Evolutionary conservation across 73 alveolate genomes (phyloP), one percentile per base, ranked within the genome.

Genomic region (Uronychia binucleata): DNA sequence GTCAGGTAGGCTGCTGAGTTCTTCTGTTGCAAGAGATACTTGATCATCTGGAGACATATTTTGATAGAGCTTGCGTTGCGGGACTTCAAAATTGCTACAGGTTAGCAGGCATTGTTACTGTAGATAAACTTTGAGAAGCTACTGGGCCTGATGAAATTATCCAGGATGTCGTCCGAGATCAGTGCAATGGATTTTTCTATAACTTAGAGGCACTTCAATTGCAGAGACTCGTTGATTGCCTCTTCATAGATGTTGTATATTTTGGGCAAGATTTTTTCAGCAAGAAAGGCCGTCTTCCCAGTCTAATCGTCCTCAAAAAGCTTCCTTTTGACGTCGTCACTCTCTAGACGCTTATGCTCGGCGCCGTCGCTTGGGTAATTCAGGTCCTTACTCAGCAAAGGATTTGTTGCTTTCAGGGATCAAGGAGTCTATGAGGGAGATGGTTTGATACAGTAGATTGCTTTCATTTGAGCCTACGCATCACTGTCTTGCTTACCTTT

Each of bases 231-330:
- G 34, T 87, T 79, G 46, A 83, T 81, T 25, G 81, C 46, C 26
- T 75, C 57, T 59, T 82, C 94, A 75, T 82, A 88, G 32, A 91
- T 87, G 60, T 74, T 58, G 81, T 75, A 75, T 19, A 91, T 34
- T 31, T 59, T 80, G 60, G 96, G 96, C 25, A 91, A 77, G 59
- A 91, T 77, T 31, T 67, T 81, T 59, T 91, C 90, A 1, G 91
- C 92, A 1, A 88, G 34, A 74, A 81, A 31, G 25, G 59, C 74
- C 30, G 74, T 85, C 35, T 77, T 35, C 0, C 59, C 75, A 78
- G 32, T 78, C 26, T 78, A 32, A 26, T 78, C 84, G 0, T 78
- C 84, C 25, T 78, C 84, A 34, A 13, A 30, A 26, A 34, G 26
- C 67, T 46, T 46, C 19, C 67, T 46, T 46, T 46, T 46, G 5